These are phyloP conservation scores for Lavandula angustifolia DNA, from an alignment of 257 asterid species.

Conservation along the genomic window DNA sequence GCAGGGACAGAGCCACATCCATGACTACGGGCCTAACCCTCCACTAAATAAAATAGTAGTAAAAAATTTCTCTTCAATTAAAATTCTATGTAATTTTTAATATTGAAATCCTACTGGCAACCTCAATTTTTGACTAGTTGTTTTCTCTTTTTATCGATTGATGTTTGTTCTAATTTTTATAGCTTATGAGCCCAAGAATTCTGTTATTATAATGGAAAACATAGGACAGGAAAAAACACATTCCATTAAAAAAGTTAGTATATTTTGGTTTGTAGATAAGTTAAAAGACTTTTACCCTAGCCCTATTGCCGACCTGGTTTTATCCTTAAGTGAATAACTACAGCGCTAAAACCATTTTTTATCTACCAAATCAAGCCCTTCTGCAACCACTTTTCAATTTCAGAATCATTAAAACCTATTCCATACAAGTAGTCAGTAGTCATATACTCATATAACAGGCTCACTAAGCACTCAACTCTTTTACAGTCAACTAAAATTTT, in stretches of 20 bases:
- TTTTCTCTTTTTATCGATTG: not conserved
- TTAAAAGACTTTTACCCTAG: not conserved
- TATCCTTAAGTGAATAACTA: not conserved
- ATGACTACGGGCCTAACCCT: too few relatives aligned
- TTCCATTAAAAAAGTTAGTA: not conserved
- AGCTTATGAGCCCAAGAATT: not conserved
- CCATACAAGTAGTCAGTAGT: not conserved
- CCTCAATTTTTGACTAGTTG: not conserved
- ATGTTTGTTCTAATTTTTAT: not conserved
- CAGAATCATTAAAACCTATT: not conserved
- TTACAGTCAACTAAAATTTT: not conserved
- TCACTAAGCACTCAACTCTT: not conserved
- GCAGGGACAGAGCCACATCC: too few relatives aligned
- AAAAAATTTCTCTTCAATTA: not conserved
- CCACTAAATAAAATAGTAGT: too few relatives aligned
- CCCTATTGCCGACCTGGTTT: not conserved
- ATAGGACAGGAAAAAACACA: not conserved
- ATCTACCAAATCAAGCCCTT: not conserved
- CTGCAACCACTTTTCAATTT: not conserved
- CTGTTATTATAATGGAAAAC: not conserved
- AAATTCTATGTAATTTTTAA: not conserved
- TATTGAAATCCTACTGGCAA: not conserved
- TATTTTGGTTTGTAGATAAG: not conserved
- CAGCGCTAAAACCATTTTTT: not conserved
- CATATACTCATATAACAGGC: not conserved